Base-by-base conservation (phyloP, 1,139 yeast species). In the Geotrichum restrictum region DNA sequence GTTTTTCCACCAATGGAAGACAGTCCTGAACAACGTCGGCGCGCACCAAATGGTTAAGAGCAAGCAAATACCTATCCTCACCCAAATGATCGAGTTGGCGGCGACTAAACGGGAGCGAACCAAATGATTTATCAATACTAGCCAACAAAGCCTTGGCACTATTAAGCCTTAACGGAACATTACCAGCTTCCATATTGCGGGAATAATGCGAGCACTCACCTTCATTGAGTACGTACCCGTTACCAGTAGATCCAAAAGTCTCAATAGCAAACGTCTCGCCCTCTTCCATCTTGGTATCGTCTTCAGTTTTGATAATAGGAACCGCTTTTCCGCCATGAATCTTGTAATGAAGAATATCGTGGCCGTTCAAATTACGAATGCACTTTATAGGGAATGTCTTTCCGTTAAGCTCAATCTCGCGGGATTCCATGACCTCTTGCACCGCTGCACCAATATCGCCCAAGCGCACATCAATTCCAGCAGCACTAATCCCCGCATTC, bases 241-340 rank as follows among this genome's bases (percentile, higher is more conserved):
- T 80, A 57, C 99, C 99, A 1, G 98, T 93, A 42, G 96, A 81
- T 4, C 98, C 98, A 65, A 93, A 93, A 3, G 99, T 93, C 71
- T 93, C 99, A 65, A 94, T 91, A 53, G 99, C 99, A 75, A 88
- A 93, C 2, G 89, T 85, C 69, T 93, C 98, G 57, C 97, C 97
- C 73, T 93, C 98, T 69, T 93, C 98, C 96, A 93, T 91, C 75
- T 91, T 91, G 18, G 98, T 91, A 71, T 80, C 80, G 68, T 93
- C 98, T 11, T 91, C 93, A 63, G 87, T 87, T 64, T 91, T 85
- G 40, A 93, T 95, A 65, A 93, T 91, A 21, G 98, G 98, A 45
- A 93, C 98, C 19, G 94, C 82, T 69, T 93, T 93, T 58, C 97
- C 98, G 37, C 91, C 94, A 70, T 93, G 98, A 64, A 93, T 93